These are phyloP conservation scores for Colletotrichum lindemuthianum DNA, from an alignment of 2,329 filamentous ascomycete species.

Conservation along the genomic window DNA sequence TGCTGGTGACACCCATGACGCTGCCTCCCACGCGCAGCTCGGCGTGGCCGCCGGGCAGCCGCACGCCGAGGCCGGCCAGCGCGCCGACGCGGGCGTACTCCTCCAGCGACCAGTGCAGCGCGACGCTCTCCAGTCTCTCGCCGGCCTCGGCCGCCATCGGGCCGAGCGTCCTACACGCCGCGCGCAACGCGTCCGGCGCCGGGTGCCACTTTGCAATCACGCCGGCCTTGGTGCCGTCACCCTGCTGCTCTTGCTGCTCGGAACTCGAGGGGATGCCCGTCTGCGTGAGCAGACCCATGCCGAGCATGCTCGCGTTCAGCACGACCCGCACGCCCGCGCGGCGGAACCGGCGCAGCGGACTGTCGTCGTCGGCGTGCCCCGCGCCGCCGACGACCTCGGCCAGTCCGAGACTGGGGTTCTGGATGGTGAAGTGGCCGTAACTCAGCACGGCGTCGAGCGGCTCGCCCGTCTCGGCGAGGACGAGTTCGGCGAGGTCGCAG, in stretches of 20 bases:
- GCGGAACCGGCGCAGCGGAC: conserved; percentile 71
- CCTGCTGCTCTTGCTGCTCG: conserved; percentile 5
- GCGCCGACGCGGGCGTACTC: conserved; percentile 66
- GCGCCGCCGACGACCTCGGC: conserved; percentile 91
- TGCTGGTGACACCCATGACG: conserved; percentile 74
- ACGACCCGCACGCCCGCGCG: conserved; percentile 82
- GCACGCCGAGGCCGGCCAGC: conserved; percentile 48
- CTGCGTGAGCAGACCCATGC: conserved; percentile 87
- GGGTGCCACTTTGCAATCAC: conserved; percentile 89
- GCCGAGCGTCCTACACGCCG: conserved; percentile 70
- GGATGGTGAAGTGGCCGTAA: conserved; percentile 33
- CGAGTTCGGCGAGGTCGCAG: conserved; percentile 71
- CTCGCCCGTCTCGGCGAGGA: conserved; percentile 29
- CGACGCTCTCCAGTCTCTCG: conserved; percentile 82
- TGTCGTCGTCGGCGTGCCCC: conserved; percentile 89
- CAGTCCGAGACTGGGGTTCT: conserved; percentile 58
- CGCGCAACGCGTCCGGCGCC: conserved; percentile 75
- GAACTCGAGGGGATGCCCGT: conserved; percentile 65
- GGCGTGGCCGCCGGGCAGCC: conserved; percentile 7
- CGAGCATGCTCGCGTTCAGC: conserved; percentile 87
- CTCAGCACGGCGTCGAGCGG: conserved; percentile 24
- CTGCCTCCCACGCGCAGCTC: conserved; percentile 60
- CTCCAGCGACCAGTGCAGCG: conserved; percentile 82
- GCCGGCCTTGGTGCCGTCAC: conserved; percentile 65
- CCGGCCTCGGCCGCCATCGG: conserved; percentile 71